Evolutionary conservation across 345 rosid genomes (phyloP).

Genomic region (Eucalyptus albens): DNA sequence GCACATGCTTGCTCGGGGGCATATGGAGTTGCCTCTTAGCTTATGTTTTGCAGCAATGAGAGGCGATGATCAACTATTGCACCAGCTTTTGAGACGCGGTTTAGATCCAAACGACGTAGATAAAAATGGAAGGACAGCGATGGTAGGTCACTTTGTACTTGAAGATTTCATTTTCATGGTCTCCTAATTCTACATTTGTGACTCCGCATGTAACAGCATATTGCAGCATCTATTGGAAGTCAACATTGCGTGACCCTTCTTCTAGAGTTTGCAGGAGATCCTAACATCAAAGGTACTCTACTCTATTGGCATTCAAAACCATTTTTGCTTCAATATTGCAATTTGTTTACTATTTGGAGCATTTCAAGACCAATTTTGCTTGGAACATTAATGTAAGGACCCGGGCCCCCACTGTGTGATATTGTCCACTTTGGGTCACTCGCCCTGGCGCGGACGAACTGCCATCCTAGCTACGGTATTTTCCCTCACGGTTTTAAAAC

Average conservation of each 20-base stretch:
- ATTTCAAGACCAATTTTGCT: neutral
- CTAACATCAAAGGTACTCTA: conserved; percentile 55
- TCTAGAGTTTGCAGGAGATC: conserved; percentile 65
- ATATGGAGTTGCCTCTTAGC: conserved; percentile 75
- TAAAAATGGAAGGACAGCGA: conserved; percentile 42
- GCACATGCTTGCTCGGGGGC: conserved; percentile 65
- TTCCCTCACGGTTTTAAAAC: too few relatives aligned
- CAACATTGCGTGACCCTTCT: conserved; percentile 54
- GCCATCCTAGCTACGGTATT: too few relatives aligned
- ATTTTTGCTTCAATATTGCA: neutral
- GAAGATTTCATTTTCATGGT: neutral
- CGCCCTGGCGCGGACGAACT: too few relatives aligned
- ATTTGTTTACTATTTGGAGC: neutral
- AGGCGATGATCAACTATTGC: conserved; percentile 70
- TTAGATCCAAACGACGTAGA: conserved; percentile 62
- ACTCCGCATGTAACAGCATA: conserved; percentile 37
- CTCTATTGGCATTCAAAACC: too few relatives aligned
- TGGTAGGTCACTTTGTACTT: conserved; percentile 15
- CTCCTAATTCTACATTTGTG: neutral
- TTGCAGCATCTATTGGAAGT: conserved; percentile 70
- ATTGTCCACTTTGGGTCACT: too few relatives aligned
- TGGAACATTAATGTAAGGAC: neutral
- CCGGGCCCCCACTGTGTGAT: too few relatives aligned
- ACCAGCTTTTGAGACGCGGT: conserved; percentile 59
- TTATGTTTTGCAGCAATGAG: conserved; percentile 73